Conservation (phyloP, 305 asterid genomes). For the Euphrasia arctica region DNA sequence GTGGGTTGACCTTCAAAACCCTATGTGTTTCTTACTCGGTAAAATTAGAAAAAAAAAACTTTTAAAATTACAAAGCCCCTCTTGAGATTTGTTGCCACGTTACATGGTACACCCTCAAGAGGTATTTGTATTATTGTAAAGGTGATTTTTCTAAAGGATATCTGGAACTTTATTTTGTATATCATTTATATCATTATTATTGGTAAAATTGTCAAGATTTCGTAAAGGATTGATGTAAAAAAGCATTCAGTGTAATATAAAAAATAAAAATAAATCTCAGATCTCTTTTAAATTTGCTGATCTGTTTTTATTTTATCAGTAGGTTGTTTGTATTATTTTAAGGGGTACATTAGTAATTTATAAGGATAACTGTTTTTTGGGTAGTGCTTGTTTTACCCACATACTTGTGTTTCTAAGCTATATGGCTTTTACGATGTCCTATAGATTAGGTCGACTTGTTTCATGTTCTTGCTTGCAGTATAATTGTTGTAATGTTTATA, state of each 20-base stretch:
- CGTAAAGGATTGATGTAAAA: no score
- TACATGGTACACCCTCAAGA: background rate
- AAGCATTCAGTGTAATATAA: no score
- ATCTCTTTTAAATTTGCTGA: no score
- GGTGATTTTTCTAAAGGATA: background rate
- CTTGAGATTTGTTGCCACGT: background rate
- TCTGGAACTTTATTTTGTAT: no score
- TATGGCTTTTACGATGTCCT: slow-evolving; percentile 2
- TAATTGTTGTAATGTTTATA: slow-evolving; percentile 5
- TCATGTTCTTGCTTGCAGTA: background rate
- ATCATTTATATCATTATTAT: no score
- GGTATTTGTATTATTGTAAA: background rate
- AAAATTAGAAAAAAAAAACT: background rate
- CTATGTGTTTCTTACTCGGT: background rate
- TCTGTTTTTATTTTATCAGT: no score
- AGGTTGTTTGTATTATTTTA: background rate
- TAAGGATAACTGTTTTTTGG: background rate
- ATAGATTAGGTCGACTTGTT: background rate
- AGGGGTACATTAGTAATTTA: background rate
- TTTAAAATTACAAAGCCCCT: background rate
- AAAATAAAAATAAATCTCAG: no score
- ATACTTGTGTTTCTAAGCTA: background rate
- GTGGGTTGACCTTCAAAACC: background rate
- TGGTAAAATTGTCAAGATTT: no score
- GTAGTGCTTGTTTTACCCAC: background rate